Evolutionary conservation across 345 rosid genomes (phyloP).

Genomic region (Microcos paniculata): DNA sequence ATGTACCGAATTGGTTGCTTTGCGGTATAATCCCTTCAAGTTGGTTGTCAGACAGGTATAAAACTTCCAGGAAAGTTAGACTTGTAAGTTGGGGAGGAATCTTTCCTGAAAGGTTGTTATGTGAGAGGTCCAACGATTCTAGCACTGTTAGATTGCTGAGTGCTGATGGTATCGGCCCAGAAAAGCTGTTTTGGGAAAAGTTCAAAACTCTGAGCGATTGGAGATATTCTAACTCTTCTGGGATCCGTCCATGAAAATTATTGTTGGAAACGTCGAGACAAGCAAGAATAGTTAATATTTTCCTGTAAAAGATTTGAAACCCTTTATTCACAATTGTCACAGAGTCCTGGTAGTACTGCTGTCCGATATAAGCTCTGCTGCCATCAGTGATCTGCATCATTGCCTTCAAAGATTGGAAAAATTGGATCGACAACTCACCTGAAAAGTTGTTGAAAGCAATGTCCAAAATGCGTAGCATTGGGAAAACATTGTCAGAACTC

Average conservation of each 20-base stretch:
- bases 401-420: neutral
- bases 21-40: constrained; percentile 27
- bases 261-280: neutral
- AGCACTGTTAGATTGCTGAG: neutral
- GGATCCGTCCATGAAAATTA: neutral
- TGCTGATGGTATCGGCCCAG: neutral
- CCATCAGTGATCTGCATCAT: neutral
- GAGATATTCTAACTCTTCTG: constrained; percentile 29
- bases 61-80: constrained; percentile 21
- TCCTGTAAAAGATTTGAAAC: neutral
- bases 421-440: neutral
- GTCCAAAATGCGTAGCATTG: neutral
- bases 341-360: neutral
- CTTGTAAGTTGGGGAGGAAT: constrained; percentile 27
- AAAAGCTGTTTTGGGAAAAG: neutral
- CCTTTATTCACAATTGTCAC: neutral
- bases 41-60: constrained; percentile 36
- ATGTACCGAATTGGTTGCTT: constrained; percentile 24
- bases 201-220: neutral
- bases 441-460: neutral
- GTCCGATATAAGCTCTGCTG: neutral
- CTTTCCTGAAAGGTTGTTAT: constrained; percentile 19
- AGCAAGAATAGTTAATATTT: neutral
- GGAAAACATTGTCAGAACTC: neutral
- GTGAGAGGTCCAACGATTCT: constrained; percentile 22